Evolutionary conservation across 2,329 filamentous ascomycete species (phyloP), one percentile per base, ranked within the genome.

Genomic region (Sporothrix schenckii): DNA sequence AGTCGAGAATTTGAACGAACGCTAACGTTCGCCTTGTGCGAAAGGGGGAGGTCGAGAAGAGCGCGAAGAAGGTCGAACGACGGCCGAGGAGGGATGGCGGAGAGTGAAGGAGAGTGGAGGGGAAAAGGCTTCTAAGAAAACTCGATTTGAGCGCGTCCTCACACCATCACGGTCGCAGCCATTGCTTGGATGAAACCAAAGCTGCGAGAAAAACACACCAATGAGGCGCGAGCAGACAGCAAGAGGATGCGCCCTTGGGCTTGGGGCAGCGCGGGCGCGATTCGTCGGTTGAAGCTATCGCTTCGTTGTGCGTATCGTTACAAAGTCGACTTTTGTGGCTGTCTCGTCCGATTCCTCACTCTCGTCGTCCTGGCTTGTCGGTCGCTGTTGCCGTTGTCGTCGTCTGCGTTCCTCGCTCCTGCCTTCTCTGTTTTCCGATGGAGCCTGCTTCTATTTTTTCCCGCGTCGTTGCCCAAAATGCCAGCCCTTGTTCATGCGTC

Each of bases 161-260:
- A 74, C 69, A 72, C 63, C 69, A 70, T 71, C 71, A 67, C 69
- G 30, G 69, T 66, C 68, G 72, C 70, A 56, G 73, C 73, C 73
- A 74, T 74, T 61, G 53, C 69, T 69, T 60, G 70, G 53, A 66
- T 54, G 53, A 69, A 63, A 63, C 68, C 68, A 56, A 63, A 63
- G 56, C 56, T 52, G 66, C 39, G 50, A 69, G 24, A 21, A 56
- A 63, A 63, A n/a, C 27, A 63, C n/a, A 34, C 39, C 41, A 56
- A 34, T 41, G 44, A 30, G 24, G 19, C 39, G 41, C 60, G 60
- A 49, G 44, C 56, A 39, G 27, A 24, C 16, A 34, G 30, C 5
- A 34, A 27, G 41, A 11, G 14, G 27, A 65, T 19, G 60, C 44
- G 61, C 63, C 27, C 41, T 19, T 30, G 27, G 21, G 9, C 16